Base-by-base conservation (phyloP, 169 alveolate species). In the Theileria annulata region DNA sequence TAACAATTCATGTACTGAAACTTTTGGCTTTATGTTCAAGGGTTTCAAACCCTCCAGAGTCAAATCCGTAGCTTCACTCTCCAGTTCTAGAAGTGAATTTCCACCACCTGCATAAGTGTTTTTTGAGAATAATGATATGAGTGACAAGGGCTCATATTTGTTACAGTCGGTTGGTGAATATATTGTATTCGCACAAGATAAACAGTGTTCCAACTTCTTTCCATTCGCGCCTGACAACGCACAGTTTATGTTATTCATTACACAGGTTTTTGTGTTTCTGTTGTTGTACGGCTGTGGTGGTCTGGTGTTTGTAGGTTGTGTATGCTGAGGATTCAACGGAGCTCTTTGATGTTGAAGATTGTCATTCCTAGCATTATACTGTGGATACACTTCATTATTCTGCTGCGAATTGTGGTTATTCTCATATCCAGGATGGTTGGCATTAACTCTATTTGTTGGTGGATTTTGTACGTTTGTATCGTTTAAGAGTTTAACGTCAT, bases 161-260 rank as follows among this genome's bases (percentile, higher is more conserved):
- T 64, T 25, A 17, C 73, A 64, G 33, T 64, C n/a, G 6, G 27
- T 10, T 21, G 23, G 15, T 21, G 27, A 25, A 15, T 64, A 64
- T 21, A 64, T 47, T 10, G 37, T 4, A 13, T 64, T 33, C 8
- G 73, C 58, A 64, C 73, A 64, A 0, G 51, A 37, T 35, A 64
- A 37, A 25, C 73, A 64, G 13, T 33, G 27, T 2, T 64, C 58
- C 58, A 47, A 2, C 37, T 64, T 64, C 2, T 64, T 60, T 2
- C 73, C 73, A 37, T 8, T 64, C 0, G 33, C 73, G 5, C 73
- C 73, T 10, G 73, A 21, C 37, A 64, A 8, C 10, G 73, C 27
- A 35, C 73, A 64, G 73, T 37, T 33, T 2, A 64, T 64, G 0
- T 25, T 13, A 64, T 64, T 64, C 73, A 64, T 64, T 21, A 64